Conservation (phyloP, 2,329 filamentous ascomycete genomes). For the Chaetomium sp. region DNA sequence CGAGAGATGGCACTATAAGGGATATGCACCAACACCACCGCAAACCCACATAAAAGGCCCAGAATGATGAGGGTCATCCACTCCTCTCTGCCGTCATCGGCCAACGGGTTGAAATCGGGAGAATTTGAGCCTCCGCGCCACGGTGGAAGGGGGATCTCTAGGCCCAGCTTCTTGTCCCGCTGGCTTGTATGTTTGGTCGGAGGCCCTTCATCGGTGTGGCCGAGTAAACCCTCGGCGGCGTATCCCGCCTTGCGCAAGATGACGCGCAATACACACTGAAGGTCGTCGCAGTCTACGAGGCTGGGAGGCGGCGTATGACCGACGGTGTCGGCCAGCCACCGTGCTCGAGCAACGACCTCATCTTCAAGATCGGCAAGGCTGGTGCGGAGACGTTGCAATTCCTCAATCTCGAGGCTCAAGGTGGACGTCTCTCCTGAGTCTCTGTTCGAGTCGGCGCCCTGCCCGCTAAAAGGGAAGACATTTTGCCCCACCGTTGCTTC, state of each 20-base stretch:
- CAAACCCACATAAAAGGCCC: too few relatives aligned
- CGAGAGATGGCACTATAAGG: too few relatives aligned
- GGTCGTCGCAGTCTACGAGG: not conserved
- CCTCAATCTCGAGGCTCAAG: not conserved
- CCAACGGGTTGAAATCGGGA: too few relatives aligned
- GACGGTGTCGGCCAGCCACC: not conserved
- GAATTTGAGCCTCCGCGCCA: not conserved
- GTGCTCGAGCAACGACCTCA: conserved; percentile 1
- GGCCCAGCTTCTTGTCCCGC: too few relatives aligned
- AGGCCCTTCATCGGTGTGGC: not conserved
- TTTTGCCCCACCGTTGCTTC: too few relatives aligned
- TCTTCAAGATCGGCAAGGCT: conserved; percentile 1
- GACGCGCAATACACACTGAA: not conserved
- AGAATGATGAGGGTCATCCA: too few relatives aligned
- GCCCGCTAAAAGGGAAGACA: not conserved
- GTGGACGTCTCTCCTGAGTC: not conserved
- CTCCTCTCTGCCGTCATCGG: too few relatives aligned
- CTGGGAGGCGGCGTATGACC: not conserved
- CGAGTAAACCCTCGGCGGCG: not conserved
- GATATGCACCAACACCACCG: too few relatives aligned
- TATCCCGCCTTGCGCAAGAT: conserved; percentile 3
- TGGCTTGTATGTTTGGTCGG: too few relatives aligned
- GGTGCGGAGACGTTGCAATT: conserved; percentile 1
- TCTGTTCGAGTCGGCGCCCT: not conserved
- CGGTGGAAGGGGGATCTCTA: not conserved